A percentile compares a stretch with the other conserved stretches of the same genome.
These are phyloP conservation scores for Aspergillus carlsbadensis DNA, from an alignment of 495 filamentous ascomycete species.

Conservation along the genomic window DNA sequence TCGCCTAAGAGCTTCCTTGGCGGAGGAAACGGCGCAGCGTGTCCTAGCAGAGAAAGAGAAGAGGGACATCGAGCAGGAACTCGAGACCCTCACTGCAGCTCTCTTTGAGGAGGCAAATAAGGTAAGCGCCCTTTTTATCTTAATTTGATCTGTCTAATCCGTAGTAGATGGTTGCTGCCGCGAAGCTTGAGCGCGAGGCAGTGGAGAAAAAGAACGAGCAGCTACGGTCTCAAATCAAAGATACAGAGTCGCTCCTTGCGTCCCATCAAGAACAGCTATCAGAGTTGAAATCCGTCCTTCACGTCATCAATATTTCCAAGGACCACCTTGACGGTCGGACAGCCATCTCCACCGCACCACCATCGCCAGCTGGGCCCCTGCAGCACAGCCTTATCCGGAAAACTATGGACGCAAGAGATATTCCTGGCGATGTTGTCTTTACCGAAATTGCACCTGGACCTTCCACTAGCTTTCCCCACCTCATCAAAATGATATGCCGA, in stretches of 20 bases:
- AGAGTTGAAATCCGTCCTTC: slow-evolving; percentile 88
- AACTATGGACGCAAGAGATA: slow-evolving; percentile 20
- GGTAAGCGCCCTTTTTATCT: slow-evolving; percentile 37
- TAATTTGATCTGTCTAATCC: slow-evolving; percentile 25
- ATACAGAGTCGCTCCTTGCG: slow-evolving; percentile 80
- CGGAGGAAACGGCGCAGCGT: slow-evolving; percentile 60
- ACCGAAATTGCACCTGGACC: slow-evolving; percentile 68
- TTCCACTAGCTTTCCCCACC: slow-evolving; percentile 79
- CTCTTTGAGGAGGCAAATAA: slow-evolving; percentile 95
- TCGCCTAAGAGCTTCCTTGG: slow-evolving; percentile 64
- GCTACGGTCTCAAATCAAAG: slow-evolving; percentile 71
- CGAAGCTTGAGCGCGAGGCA: slow-evolving; percentile 68
- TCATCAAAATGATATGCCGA: slow-evolving; percentile 78
- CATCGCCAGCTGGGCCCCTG: slow-evolving; percentile 56
- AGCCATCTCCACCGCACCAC: slow-evolving; percentile 60
- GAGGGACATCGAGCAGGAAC: slow-evolving; percentile 72
- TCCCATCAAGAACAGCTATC: slow-evolving; percentile 92
- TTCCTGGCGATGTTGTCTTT: slow-evolving; percentile 15
- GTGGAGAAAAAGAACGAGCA: slow-evolving; percentile 79
- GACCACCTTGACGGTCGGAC: slow-evolving; percentile 64
- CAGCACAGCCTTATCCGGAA: slow-evolving; percentile 23
- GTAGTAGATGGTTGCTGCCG: slow-evolving; percentile 80
- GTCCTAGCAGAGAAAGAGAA: slow-evolving; percentile 66
- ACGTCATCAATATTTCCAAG: slow-evolving; percentile 72
- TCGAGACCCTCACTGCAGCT: slow-evolving; percentile 84